Percentiles rank a stretch among this genome's conserved stretches.
Conservation (phyloP, 2,329 filamentous ascomycete species). For the Berkeleyomyces rouxiae region DNA sequence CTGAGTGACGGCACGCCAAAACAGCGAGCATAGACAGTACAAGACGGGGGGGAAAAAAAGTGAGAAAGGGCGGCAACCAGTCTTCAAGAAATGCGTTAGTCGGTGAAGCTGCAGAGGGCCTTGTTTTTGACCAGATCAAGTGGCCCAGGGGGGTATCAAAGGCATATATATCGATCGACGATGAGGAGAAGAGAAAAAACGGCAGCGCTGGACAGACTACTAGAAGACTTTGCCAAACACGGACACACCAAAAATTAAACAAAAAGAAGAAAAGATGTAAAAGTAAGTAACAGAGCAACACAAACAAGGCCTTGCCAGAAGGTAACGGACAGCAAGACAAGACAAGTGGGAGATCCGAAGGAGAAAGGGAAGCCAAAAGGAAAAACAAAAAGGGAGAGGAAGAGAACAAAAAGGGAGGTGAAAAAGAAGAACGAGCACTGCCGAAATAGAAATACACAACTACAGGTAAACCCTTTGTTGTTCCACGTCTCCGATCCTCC, state of each 20-base stretch:
- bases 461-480: background rate
- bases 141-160: background rate
- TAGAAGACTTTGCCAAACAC: background rate
- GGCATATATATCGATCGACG: conserved; percentile 1
- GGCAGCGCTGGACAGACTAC: background rate
- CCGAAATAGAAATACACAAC: background rate
- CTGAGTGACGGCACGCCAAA: background rate
- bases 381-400: background rate
- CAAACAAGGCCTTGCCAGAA: conserved; percentile 3
- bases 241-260: background rate
- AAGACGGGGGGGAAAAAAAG: background rate
- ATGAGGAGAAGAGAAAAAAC: background rate
- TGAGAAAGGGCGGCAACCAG: background rate
- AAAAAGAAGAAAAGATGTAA: background rate
- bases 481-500: background rate
- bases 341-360: background rate
- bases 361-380: background rate
- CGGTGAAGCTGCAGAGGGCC: background rate
- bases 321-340: background rate
- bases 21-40: background rate
- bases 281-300: background rate
- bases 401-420: background rate
- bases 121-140: background rate
- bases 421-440: background rate
- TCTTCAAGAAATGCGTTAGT: background rate